A percentile compares a stretch with the other conserved stretches of the same genome.
phyloP scores from a whole-genome alignment of 1,139 yeast species.

The Sugiyamaella novakii region DNA sequence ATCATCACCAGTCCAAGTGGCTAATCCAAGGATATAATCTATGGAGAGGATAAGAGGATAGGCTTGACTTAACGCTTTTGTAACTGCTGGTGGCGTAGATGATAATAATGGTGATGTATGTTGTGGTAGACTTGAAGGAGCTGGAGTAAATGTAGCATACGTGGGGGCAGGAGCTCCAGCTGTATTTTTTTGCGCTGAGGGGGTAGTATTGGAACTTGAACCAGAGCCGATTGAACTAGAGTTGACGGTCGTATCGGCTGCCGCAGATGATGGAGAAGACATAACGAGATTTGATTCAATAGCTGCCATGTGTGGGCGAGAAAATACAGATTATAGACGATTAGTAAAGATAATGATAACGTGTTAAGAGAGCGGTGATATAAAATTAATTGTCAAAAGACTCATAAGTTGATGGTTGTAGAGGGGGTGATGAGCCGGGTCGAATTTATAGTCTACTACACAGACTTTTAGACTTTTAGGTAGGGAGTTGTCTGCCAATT shows the following conservation, averaged over 20 bases:
- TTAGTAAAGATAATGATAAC: background rate
- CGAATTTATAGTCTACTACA: too few species aligned
- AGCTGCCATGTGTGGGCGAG: conserved; percentile 27
- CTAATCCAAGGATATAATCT: conserved; percentile 66
- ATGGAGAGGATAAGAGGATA: conserved; percentile 80
- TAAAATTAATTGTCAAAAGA: too few species aligned
- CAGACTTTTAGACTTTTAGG: too few species aligned
- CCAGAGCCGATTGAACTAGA: conserved; percentile 9
- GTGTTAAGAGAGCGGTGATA: too few species aligned
- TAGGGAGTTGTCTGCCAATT: too few species aligned
- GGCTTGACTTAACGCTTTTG: conserved; percentile 76
- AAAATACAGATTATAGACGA: background rate
- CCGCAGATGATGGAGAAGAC: conserved; percentile 25
- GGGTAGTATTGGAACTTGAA: conserved; percentile 8
- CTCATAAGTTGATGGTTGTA: too few species aligned
- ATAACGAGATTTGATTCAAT: conserved; percentile 27
- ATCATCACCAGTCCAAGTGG: conserved; percentile 93
- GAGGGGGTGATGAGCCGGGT: too few species aligned
- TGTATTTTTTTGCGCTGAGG: conserved; percentile 6
- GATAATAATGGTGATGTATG: conserved; percentile 45
- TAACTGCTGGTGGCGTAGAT: conserved; percentile 84
- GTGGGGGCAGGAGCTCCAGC: conserved; percentile 25
- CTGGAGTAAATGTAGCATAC: conserved; percentile 41
- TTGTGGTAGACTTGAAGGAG: conserved; percentile 39
- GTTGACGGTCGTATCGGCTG: conserved; percentile 11